Percentiles rank a stretch among this genome's conserved stretches.
These are phyloP conservation scores for Naganishia albida DNA, from an alignment of 1,284 basidiomycete genomes.

Conservation along the genomic window DNA sequence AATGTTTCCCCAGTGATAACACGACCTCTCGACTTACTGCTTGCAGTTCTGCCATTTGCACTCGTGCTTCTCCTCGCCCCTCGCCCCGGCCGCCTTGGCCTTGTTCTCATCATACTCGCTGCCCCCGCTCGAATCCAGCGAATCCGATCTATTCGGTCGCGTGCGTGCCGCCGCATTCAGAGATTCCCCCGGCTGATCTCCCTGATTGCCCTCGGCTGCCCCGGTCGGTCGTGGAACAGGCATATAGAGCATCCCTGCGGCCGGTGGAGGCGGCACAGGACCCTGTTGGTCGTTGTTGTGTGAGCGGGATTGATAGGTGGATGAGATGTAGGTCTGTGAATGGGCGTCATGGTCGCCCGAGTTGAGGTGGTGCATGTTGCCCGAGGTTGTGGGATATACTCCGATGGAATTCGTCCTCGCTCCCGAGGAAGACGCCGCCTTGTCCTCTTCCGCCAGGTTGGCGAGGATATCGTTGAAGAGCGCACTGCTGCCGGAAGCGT, in stretches of 20 bases:
- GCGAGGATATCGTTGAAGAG: constrained; percentile 27
- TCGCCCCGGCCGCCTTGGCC: constrained; percentile 3
- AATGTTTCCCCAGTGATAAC: no score
- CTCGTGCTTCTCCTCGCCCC: constrained; percentile 16
- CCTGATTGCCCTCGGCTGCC: neutral
- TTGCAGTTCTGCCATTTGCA: constrained; percentile 25
- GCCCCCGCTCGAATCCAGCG: constrained; percentile 13
- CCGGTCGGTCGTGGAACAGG: constrained; percentile 32
- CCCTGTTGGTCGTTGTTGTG: neutral
- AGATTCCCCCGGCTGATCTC: neutral
- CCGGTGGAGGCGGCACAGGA: constrained; percentile 19
- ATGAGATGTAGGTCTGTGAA: constrained; percentile 13
- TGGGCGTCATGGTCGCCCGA: neutral
- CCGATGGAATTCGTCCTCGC: neutral
- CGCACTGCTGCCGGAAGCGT: constrained; percentile 2
- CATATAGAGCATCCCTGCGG: constrained; percentile 31
- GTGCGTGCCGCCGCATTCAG: constrained; percentile 1
- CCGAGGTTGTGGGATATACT: neutral
- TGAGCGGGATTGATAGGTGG: constrained; percentile 12
- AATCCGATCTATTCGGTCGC: constrained; percentile 16
- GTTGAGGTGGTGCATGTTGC: neutral
- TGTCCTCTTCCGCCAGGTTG: constrained; percentile 27
- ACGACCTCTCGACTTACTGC: constrained; percentile 23
- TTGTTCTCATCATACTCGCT: constrained; percentile 21
- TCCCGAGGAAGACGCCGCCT: constrained; percentile 1